phyloP scores from a whole-genome alignment of 2,329 filamentous ascomycete genomes.

The Beauveria sp. region DNA sequence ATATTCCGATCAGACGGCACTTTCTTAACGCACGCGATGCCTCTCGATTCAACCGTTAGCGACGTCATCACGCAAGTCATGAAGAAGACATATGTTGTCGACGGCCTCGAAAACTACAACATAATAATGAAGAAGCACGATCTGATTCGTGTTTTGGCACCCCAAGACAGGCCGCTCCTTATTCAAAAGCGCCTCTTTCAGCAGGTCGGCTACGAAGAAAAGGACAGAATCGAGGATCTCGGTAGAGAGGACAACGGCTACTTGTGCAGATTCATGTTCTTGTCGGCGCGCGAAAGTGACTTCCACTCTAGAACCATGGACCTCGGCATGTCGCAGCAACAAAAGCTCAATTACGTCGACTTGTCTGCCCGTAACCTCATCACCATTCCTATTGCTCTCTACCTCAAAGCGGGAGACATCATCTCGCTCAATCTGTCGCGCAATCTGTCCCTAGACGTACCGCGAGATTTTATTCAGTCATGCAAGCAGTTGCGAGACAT shows the following conservation, averaged over 20 bases:
- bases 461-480: constrained; percentile 91
- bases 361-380: constrained; percentile 83
- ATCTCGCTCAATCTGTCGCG: constrained; percentile 90
- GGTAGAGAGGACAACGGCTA: constrained; percentile 97
- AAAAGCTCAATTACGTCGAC: constrained; percentile 92
- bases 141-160: constrained; percentile 70
- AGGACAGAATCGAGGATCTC: constrained; percentile 84
- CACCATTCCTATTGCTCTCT: constrained; percentile 90
- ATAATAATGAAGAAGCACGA: constrained; percentile 94
- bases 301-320: constrained; percentile 64
- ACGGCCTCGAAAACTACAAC: constrained; percentile 88
- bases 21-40: constrained; percentile 83
- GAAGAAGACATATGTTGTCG: constrained; percentile 88
- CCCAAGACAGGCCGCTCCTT: constrained; percentile 72
- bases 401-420: constrained; percentile 86
- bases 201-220: constrained; percentile 83
- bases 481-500: constrained; percentile 90
- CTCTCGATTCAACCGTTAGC: constrained; percentile 73
- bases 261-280: constrained; percentile 89
- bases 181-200: constrained; percentile 89
- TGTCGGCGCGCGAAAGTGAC: constrained; percentile 81
- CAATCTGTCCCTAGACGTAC: constrained; percentile 86
- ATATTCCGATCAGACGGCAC: constrained; percentile 92
- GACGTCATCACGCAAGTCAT: constrained; percentile 87
- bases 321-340: constrained; percentile 69